A percentile compares a stretch with the other conserved stretches of the same genome.
phyloP scores from a whole-genome alignment of 805 yeast species.

The Maudiozyma barnettii region DNA sequence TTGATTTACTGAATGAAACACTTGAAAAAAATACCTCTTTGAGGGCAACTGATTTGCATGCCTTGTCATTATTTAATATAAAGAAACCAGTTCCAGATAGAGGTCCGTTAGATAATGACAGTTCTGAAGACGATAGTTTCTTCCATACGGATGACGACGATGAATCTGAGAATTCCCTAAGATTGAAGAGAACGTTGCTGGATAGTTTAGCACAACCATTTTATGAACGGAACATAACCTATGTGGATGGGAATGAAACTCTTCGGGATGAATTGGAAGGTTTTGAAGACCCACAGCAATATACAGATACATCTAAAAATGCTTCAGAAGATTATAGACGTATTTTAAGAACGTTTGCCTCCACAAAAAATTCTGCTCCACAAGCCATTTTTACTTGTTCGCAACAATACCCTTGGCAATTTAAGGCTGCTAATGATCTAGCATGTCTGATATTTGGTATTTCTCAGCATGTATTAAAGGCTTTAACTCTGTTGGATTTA shows the following conservation, averaged over 20 bases:
- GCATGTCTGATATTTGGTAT: constrained; percentile 84
- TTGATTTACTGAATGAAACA: constrained; percentile 26
- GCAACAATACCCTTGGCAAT: constrained; percentile 62
- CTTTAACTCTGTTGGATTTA: constrained; percentile 62
- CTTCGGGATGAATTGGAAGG: constrained; percentile 30
- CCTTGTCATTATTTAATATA: constrained; percentile 26
- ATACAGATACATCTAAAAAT: constrained; percentile 3
- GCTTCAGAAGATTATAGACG: constrained; percentile 29
- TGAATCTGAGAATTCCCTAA: constrained; percentile 7
- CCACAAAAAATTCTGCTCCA: constrained; percentile 63
- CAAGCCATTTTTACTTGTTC: constrained; percentile 83
- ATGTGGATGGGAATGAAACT: constrained; percentile 15
- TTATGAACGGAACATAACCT: constrained; percentile 20
- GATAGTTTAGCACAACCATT: constrained; percentile 30
- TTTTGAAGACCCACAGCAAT: constrained; percentile 1
- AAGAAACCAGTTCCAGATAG: constrained; percentile 22
- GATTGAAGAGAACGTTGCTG: constrained; percentile 20
- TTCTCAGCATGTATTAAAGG: constrained; percentile 50
- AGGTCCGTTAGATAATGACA: neutral
- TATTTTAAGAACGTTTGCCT: constrained; percentile 53
- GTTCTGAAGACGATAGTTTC: neutral
- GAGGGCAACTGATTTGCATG: constrained; percentile 26
- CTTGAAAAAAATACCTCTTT: constrained; percentile 24
- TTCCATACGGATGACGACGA: neutral
- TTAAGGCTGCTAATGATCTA: constrained; percentile 79